Base-by-base conservation (phyloP, 2,329 filamentous ascomycete species). In the Epichloe sp. region DNA sequence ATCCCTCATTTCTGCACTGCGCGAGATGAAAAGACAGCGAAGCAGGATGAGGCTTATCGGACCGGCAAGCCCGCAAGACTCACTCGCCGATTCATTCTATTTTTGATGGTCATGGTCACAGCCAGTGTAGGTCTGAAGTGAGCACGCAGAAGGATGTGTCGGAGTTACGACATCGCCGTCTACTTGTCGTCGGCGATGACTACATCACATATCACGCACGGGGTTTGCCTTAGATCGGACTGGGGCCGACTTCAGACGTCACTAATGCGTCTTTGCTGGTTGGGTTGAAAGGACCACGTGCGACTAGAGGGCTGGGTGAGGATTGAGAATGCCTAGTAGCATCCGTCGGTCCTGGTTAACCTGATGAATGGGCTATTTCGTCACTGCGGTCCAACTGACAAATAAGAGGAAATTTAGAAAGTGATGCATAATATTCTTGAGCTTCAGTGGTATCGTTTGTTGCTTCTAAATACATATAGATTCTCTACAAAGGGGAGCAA, bases 351-450 rank as follows among this genome's bases (percentile, higher is more conserved):
- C 8, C 31, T 10, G 31, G 31, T 4, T 11, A 31, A 31, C 26
- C 26, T 31, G 26, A 31, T 31, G 10, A 11, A 31, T 11, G 31
- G 3, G 31, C 31, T 11, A 11, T 11, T 11, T 31, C 31, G 31
- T 11, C 31, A 31, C 8, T 31, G 8, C 31, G 31, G 31, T 31
- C 1, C 31, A 31, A 10, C 8, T 31, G 31, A 31, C 31, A 11
- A 31, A 31, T 3, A 11, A 31, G 3, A 31, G 3, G 11, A 11
- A 1, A 31, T 4, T 5, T 5, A 21, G 21, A 23, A 12, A 15
- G 34, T 45, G 48, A 49, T 36, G 48, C 48, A 49, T 31, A 10
- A 49, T 31, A 10, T 49, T 49, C 34, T 14, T 34, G 31, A 44
- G 34, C 21, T 49, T 4, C 8, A 17, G 40, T 42, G 48, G 48